Percentiles rank a stretch among this genome's conserved stretches.
phyloP scores from a whole-genome alignment of 2,329 filamentous ascomycete genomes.

The Arthrobotrys megalospora region DNA sequence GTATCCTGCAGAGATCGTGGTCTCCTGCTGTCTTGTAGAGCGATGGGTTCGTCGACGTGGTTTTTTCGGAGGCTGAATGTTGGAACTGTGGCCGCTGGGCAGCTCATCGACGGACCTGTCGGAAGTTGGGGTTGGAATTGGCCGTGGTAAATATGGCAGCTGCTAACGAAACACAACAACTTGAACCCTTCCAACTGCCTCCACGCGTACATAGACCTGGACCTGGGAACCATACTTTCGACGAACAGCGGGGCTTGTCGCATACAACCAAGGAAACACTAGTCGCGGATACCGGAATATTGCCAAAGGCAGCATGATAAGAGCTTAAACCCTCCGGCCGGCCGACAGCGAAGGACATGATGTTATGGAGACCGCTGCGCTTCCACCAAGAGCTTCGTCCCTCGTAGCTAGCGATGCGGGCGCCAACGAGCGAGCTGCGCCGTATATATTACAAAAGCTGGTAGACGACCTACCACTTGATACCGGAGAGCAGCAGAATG shows the following conservation, averaged over 20 bases:
- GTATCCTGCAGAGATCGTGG: not conserved
- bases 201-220: constrained; percentile 44
- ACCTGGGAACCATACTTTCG: constrained; percentile 24
- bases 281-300: constrained; percentile 38
- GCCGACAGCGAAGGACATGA: constrained; percentile 42
- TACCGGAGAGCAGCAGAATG: constrained; percentile 62
- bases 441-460: constrained; percentile 64
- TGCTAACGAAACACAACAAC: constrained; percentile 59
- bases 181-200: constrained; percentile 47
- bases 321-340: constrained; percentile 36
- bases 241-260: constrained; percentile 42
- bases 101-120: constrained; percentile 53
- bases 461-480: constrained; percentile 63
- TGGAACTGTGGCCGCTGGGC: constrained; percentile 46
- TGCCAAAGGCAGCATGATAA: constrained; percentile 56
- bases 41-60: constrained; percentile 28
- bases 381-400: constrained; percentile 60
- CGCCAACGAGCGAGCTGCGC: constrained; percentile 56
- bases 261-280: constrained; percentile 27
- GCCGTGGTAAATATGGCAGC: constrained; percentile 42
- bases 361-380: constrained; percentile 59
- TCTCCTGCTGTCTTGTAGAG: constrained; percentile 11
- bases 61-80: constrained; percentile 31
- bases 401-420: constrained; percentile 53
- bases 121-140: constrained; percentile 52